These are phyloP conservation scores for Cyberlindnera mycetangii DNA, from an alignment of 805 yeast genomes.

Conservation along the genomic window DNA sequence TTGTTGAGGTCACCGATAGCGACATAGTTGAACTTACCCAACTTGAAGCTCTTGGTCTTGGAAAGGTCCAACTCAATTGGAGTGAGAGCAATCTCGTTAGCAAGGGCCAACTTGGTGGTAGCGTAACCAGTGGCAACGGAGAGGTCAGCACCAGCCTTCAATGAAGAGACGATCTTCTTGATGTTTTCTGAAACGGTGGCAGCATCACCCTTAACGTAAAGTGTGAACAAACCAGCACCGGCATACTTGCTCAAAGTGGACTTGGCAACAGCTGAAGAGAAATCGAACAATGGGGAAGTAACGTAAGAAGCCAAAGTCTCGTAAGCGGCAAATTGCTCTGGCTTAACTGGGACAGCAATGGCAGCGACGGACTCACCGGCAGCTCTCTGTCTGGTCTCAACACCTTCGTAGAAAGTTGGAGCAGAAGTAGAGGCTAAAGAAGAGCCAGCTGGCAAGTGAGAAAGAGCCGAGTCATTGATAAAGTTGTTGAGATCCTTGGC, in stretches of 20 bases:
- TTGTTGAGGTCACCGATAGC: slow-evolving; percentile 86
- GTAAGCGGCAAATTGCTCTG: slow-evolving; percentile 60
- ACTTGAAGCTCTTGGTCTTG: slow-evolving; percentile 40
- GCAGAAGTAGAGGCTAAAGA: slow-evolving; percentile 38
- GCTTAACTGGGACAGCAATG: slow-evolving; percentile 74
- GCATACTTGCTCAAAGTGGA: slow-evolving; percentile 60
- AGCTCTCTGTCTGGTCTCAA: slow-evolving; percentile 63
- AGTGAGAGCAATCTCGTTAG: slow-evolving; percentile 36
- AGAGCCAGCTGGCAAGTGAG: slow-evolving; percentile 60
- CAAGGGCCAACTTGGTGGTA: slow-evolving; percentile 40
- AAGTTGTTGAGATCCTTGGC: slow-evolving; percentile 67
- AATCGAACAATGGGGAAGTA: slow-evolving; percentile 54
- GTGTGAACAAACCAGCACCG: slow-evolving; percentile 78
- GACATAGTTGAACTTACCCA: slow-evolving; percentile 73
- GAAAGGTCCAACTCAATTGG: slow-evolving; percentile 37
- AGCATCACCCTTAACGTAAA: slow-evolving; percentile 61
- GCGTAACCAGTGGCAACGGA: slow-evolving; percentile 59
- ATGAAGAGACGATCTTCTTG: slow-evolving; percentile 50
- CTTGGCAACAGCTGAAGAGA: slow-evolving; percentile 49
- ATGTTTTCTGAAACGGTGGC: slow-evolving; percentile 58
- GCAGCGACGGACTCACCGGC: slow-evolving; percentile 68
- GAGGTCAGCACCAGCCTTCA: slow-evolving; percentile 52
- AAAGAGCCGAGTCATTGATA: slow-evolving; percentile 62
- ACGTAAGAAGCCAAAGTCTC: slow-evolving; percentile 70
- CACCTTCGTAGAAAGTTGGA: slow-evolving; percentile 56